A percentile compares a stretch with the other conserved stretches of the same genome.
These are phyloP conservation scores for Gynandropsis gynandra DNA, from an alignment of 345 rosid species.

Conservation along the genomic window DNA sequence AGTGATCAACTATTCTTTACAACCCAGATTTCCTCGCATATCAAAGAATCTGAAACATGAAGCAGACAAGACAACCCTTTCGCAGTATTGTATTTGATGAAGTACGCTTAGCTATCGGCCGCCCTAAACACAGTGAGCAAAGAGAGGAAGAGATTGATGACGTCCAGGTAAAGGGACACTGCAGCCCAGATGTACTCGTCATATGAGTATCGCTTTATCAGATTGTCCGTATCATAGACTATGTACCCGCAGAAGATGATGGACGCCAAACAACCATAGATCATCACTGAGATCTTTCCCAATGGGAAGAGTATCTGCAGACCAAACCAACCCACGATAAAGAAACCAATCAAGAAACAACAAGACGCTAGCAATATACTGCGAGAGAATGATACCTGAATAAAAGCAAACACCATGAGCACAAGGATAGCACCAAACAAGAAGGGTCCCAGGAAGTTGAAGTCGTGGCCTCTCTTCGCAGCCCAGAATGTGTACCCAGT, in stretches of 20 bases:
- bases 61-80: not conserved
- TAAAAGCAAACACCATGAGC: conserved; percentile 57
- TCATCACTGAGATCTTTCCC: conserved; percentile 67
- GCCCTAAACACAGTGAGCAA: conserved; percentile 31
- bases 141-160: conserved; percentile 60
- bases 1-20: conserved; percentile 7
- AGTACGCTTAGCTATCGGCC: conserved; percentile 19
- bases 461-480: conserved; percentile 77
- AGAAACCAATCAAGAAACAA: not conserved
- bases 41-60: conserved; percentile 10
- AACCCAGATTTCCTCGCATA: not conserved
- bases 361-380: not conserved
- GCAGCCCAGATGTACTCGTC: conserved; percentile 74
- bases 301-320: conserved; percentile 68
- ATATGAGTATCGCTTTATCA: conserved; percentile 71
- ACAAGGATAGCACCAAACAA: conserved; percentile 67
- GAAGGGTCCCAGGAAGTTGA: conserved; percentile 87
- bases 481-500: conserved; percentile 97
- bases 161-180: conserved; percentile 50
- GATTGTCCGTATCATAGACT: conserved; percentile 71
- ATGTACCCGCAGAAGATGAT: conserved; percentile 85
- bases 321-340: conserved; percentile 8
- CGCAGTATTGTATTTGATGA: not conserved
- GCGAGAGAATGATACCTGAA: conserved; percentile 48
- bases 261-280: conserved; percentile 69